Conservation (phyloP, 2,329 filamentous ascomycete species). For the Sphaerulina musiva region DNA sequence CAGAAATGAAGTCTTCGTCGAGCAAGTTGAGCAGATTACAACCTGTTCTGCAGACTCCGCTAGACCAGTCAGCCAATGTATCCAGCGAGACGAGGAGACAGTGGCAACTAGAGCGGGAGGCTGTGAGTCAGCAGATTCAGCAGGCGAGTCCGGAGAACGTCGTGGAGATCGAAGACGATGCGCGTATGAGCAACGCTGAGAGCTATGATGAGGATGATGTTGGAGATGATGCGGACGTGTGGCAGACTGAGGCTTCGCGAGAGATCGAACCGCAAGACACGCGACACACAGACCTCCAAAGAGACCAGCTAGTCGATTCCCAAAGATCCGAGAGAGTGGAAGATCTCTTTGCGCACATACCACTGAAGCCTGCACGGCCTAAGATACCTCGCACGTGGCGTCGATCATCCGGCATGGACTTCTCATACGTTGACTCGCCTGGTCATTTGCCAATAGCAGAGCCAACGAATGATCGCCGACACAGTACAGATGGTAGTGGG, state of each 20-base stretch:
- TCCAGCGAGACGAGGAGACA: not conserved
- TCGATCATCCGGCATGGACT: slow-evolving; percentile 35
- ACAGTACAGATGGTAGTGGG: slow-evolving; percentile 25
- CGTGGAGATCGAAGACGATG: slow-evolving; percentile 21
- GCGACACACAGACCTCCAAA: not conserved
- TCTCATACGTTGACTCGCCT: slow-evolving; percentile 36
- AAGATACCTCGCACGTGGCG: slow-evolving; percentile 42
- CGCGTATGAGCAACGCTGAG: slow-evolving; percentile 12
- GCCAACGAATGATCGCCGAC: slow-evolving; percentile 8
- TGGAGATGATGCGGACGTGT: slow-evolving; percentile 35
- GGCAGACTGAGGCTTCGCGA: slow-evolving; percentile 45
- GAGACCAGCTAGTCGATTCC: not conserved
- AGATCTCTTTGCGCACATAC: slow-evolving; percentile 34
- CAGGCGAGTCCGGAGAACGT: slow-evolving; percentile 18
- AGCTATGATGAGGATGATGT: slow-evolving; percentile 17
- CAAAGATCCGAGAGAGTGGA: slow-evolving; percentile 25
- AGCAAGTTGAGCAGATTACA: not conserved
- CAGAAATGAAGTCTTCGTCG: slow-evolving; percentile 1
- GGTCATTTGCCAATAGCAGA: slow-evolving; percentile 19
- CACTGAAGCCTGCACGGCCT: slow-evolving; percentile 33
- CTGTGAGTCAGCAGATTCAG: slow-evolving; percentile 20
- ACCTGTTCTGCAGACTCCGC: not conserved
- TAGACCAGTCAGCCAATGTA: not conserved
- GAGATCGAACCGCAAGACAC: slow-evolving; percentile 25
- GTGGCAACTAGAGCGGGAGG: slow-evolving; percentile 19